Percentiles rank a stretch among this genome's conserved stretches.
phyloP scores from a whole-genome alignment of 495 filamentous ascomycete genomes.

The Neurospora tetrasperma region DNA sequence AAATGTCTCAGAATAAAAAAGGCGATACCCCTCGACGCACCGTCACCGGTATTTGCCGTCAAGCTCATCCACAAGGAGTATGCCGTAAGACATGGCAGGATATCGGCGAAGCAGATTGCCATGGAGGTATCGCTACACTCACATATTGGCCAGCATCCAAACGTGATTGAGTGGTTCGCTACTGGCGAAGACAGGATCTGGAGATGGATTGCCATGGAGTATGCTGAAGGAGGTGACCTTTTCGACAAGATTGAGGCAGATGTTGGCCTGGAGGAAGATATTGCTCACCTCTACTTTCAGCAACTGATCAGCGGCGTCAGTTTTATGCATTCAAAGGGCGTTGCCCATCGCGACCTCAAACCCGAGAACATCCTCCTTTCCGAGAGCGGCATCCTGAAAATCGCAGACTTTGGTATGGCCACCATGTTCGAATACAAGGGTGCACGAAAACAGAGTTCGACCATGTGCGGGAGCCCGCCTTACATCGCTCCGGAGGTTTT shows the following conservation, averaged over 20 bases:
- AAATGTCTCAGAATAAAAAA: slow-evolving; percentile 71
- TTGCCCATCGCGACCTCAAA: slow-evolving; percentile 84
- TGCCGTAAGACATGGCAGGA: slow-evolving; percentile 76
- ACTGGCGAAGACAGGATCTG: slow-evolving; percentile 81
- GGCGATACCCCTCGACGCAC: slow-evolving; percentile 59
- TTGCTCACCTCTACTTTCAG: slow-evolving; percentile 92
- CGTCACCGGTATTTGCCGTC: slow-evolving; percentile 79
- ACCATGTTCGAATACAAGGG: slow-evolving; percentile 88
- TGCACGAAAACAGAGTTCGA: slow-evolving; percentile 63
- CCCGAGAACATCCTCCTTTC: slow-evolving; percentile 84
- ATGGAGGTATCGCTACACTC: slow-evolving; percentile 85
- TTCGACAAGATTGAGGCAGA: slow-evolving; percentile 99
- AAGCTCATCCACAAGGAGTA: slow-evolving; percentile 98
- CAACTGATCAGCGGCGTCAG: slow-evolving; percentile 84
- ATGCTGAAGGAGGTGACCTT: slow-evolving; percentile 88
- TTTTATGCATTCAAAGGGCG: slow-evolving; percentile 89
- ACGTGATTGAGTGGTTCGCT: slow-evolving; percentile 86
- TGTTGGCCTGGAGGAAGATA: slow-evolving; percentile 79
- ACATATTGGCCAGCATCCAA: slow-evolving; percentile 76
- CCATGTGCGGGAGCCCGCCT: slow-evolving; percentile 91
- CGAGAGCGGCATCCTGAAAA: slow-evolving; percentile 75
- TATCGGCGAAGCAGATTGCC: slow-evolving; percentile 76
- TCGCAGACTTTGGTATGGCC: slow-evolving; percentile 94
- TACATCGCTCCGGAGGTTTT: slow-evolving; percentile 97
- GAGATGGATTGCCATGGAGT: slow-evolving; percentile 98